Evolutionary conservation across 768 basidiomycete genomes (phyloP).

Genomic region (Pleurotus ostreatus): DNA sequence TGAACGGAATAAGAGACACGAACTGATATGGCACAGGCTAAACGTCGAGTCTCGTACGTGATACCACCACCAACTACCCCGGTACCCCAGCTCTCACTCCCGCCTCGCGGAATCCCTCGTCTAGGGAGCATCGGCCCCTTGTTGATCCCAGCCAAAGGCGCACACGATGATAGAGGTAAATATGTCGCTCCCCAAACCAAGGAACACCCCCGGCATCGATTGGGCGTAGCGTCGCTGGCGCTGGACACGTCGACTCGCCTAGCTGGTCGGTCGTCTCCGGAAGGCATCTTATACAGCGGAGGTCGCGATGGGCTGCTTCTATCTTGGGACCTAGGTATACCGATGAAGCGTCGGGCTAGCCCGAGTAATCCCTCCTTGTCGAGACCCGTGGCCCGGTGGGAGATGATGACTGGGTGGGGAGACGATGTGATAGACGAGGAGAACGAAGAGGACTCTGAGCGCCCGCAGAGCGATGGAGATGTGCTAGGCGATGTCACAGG

Average conservation of each 20-base stretch:
- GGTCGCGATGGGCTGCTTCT: slow-evolving; percentile 87
- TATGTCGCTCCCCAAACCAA: slow-evolving; percentile 20
- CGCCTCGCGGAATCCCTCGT: slow-evolving; percentile 57
- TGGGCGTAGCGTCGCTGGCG: slow-evolving; percentile 85
- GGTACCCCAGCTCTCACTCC: slow-evolving; percentile 66
- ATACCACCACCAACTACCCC: slow-evolving; percentile 67
- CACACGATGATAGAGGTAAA: slow-evolving; percentile 18
- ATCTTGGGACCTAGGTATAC: slow-evolving; percentile 79
- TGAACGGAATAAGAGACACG: neutral
- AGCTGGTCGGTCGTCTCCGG: slow-evolving; percentile 57
- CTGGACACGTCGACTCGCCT: slow-evolving; percentile 81
- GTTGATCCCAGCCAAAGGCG: slow-evolving; percentile 37
- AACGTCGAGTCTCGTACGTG: slow-evolving; percentile 82
- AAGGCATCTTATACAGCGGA: slow-evolving; percentile 88
- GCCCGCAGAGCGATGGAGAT: slow-evolving; percentile 63
- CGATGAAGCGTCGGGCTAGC: slow-evolving; percentile 46
- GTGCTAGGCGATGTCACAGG: slow-evolving; percentile 65
- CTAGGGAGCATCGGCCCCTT: slow-evolving; percentile 70
- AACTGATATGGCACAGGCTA: slow-evolving; percentile 38
- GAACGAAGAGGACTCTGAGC: slow-evolving; percentile 49
- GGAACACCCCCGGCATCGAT: slow-evolving; percentile 74
- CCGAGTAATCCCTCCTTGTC: slow-evolving; percentile 19
- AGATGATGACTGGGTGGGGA: slow-evolving; percentile 80
- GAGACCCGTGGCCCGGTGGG: slow-evolving; percentile 51
- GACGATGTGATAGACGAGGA: slow-evolving; percentile 68